These are phyloP conservation scores for Cadophora sp. DNA, from an alignment of 2,329 filamentous ascomycete genomes.

Conservation along the genomic window DNA sequence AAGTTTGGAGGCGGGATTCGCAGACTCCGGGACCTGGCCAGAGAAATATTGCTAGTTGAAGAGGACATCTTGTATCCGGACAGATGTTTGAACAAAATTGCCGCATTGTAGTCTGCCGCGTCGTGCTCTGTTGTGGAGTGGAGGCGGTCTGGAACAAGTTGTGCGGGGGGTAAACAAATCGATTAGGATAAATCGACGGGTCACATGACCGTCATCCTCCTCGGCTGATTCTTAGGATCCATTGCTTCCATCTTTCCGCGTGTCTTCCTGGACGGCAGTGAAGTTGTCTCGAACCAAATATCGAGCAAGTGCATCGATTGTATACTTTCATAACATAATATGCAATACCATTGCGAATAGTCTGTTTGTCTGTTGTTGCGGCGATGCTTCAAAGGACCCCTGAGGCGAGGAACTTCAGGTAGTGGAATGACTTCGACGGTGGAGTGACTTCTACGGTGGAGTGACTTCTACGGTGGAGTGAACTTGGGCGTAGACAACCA, in stretches of 20 bases:
- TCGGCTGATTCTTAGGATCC: not conserved
- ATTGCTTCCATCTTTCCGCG: not conserved
- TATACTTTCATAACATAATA: no score
- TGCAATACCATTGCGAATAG: no score
- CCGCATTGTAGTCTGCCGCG: conserved; percentile 20
- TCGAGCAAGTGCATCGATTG: no score
- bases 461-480: no score
- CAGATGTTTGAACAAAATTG: conserved; percentile 8
- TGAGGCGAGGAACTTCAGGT: no score
- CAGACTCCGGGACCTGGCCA: conserved; percentile 39
- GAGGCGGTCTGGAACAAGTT: conserved; percentile 2
- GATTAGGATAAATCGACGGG: not conserved
- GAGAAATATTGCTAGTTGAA: conserved; percentile 34
- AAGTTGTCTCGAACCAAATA: no score
- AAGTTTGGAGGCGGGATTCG: conserved; percentile 36
- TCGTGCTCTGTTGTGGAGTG: not conserved
- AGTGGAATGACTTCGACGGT: no score
- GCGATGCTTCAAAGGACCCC: no score
- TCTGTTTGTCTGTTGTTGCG: no score
- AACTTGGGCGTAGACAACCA: no score
- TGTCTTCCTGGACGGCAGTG: no score
- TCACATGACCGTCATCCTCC: not conserved
- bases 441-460: no score
- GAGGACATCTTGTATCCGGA: conserved; percentile 34
- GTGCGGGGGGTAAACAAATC: conserved; percentile 4